Conservation (phyloP, 345 rosid genomes). For the Heritiera littoralis region DNA sequence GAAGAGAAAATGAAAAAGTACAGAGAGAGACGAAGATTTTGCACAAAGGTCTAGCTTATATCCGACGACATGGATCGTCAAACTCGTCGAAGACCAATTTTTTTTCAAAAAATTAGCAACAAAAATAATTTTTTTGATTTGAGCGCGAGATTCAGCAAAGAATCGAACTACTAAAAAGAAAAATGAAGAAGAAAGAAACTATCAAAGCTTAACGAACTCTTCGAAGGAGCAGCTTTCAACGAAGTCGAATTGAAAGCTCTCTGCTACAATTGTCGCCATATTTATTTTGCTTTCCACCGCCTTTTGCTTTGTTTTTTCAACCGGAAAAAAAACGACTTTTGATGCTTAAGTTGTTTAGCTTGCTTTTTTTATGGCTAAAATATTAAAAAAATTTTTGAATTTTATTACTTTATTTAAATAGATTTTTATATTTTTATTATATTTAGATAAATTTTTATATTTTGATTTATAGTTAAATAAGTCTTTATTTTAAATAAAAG, state of each 20-base stretch:
- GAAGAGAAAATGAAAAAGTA: background rate
- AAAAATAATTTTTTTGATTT: background rate
- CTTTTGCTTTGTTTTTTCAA: no score
- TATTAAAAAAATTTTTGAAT: no score
- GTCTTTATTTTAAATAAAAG: no score
- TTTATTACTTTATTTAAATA: no score
- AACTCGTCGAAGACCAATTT: background rate
- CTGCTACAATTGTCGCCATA: background rate
- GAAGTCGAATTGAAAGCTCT: background rate
- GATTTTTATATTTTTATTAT: no score
- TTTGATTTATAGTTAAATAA: no score
- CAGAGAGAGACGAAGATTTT: background rate
- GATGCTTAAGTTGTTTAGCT: no score
- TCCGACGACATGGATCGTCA: background rate
- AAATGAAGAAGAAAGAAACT: background rate
- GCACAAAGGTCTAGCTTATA: slow-evolving; percentile 12
- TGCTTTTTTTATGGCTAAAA: no score
- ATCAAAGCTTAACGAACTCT: background rate
- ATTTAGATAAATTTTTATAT: no score
- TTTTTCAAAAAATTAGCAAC: background rate
- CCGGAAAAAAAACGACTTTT: no score
- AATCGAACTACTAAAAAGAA: background rate
- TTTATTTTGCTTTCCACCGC: background rate
- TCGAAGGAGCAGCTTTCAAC: background rate
- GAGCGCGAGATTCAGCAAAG: background rate